Evolutionary conservation across 2,329 filamentous ascomycete species (phyloP).

Genomic region (Ophiostoma triangulosporum): DNA sequence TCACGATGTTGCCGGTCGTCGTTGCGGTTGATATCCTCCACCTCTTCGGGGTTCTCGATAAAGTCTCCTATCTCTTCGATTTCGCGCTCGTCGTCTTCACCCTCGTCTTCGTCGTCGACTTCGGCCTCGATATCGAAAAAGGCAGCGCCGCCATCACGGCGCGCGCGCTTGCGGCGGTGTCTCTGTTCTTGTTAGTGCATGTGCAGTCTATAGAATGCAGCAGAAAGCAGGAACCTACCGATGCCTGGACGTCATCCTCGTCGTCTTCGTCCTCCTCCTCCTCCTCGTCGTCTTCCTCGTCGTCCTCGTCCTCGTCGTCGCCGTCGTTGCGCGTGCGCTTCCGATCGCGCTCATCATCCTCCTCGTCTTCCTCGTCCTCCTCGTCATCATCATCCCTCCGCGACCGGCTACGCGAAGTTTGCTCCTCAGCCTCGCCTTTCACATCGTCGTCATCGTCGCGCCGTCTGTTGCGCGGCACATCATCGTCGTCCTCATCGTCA

Average conservation of each 20-base stretch:
- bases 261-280: constrained; percentile 26
- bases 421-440: constrained; percentile 27
- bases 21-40: constrained; percentile 65
- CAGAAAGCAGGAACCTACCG: constrained; percentile 17
- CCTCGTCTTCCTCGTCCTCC: constrained; percentile 20
- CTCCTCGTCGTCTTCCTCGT: constrained; percentile 23
- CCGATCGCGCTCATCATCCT: constrained; percentile 3
- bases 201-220: neutral
- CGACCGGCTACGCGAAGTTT: constrained; percentile 12
- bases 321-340: constrained; percentile 16
- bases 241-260: constrained; percentile 32
- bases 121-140: constrained; percentile 98
- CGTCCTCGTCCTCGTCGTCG: constrained; percentile 15
- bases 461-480: neutral
- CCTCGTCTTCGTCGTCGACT: constrained; percentile 88
- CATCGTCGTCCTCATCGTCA: constrained; percentile 3
- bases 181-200: constrained; percentile 24
- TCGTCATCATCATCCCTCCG: constrained; percentile 19
- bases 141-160: constrained; percentile 55
- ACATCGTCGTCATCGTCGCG: constrained; percentile 25
- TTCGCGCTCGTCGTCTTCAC: constrained; percentile 80
- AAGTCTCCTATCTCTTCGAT: constrained; percentile 71
- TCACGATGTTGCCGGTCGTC: constrained; percentile 91
- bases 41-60: constrained; percentile 80
- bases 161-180: constrained; percentile 69